These are phyloP conservation scores for Albugo laibachii DNA, from an alignment of 352 stramenopile genomes.

Conservation along the genomic window DNA sequence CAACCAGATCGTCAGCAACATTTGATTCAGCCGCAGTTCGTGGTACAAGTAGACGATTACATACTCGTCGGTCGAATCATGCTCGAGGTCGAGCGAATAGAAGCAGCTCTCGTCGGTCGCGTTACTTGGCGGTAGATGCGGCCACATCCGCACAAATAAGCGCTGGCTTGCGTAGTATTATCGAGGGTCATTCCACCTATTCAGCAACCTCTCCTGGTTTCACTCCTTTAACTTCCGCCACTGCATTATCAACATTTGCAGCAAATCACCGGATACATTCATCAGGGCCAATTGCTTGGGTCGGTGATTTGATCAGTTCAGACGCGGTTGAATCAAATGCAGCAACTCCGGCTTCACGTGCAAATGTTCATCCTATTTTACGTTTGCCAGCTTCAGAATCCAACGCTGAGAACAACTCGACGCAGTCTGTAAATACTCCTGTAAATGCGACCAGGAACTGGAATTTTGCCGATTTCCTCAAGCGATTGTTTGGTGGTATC, in stretches of 20 bases:
- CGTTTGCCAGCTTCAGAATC: background rate
- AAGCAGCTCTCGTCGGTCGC: no score
- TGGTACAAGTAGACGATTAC: constrained; percentile 3
- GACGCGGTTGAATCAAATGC: background rate
- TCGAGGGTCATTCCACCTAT: background rate
- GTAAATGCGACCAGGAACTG: constrained; percentile 23
- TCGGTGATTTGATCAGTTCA: background rate
- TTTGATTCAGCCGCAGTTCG: constrained; percentile 4
- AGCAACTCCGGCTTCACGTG: background rate
- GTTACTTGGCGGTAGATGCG: no score
- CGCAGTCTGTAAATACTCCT: constrained; percentile 10
- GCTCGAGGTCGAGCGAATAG: no score
- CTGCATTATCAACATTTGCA: background rate
- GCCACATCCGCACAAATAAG: no score
- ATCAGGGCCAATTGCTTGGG: constrained; percentile 1
- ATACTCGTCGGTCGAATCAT: background rate
- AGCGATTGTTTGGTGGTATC: constrained; percentile 21
- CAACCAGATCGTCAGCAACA: background rate
- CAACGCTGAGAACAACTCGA: background rate
- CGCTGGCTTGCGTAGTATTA: background rate
- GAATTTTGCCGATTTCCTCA: constrained; percentile 37
- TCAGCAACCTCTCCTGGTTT: background rate
- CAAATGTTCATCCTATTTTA: constrained; percentile 7
- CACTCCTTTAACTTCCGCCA: background rate
- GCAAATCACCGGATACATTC: constrained; percentile 1